Percentiles rank a stretch among this genome's conserved stretches.
phyloP scores from a whole-genome alignment of 1,139 yeast species.

The Magnusiomyces magnusii region DNA sequence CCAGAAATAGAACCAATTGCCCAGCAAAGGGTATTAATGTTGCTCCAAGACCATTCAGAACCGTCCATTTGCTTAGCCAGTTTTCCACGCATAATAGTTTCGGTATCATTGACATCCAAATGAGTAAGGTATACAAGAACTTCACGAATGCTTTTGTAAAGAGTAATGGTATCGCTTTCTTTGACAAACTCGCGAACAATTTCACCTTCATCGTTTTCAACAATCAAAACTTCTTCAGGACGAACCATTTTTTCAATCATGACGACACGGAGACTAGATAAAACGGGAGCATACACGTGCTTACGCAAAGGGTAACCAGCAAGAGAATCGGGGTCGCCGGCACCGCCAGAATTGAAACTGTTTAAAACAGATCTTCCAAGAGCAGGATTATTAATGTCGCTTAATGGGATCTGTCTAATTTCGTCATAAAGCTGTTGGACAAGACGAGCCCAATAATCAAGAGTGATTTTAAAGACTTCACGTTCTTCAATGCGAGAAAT shows the following conservation, averaged over 20 bases:
- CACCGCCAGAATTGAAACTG: constrained; percentile 53
- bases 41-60: constrained; percentile 98
- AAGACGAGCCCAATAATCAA: constrained; percentile 88
- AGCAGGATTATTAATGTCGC: constrained; percentile 67
- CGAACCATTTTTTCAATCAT: constrained; percentile 96
- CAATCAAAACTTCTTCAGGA: constrained; percentile 95
- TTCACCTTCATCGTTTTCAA: constrained; percentile 98
- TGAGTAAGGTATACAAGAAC: constrained; percentile 92
- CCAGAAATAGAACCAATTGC: constrained; percentile 99
- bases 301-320: constrained; percentile 76
- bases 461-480: constrained; percentile 88
- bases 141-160: constrained; percentile 93
- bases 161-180: constrained; percentile 93
- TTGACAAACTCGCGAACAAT: constrained; percentile 96
- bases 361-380: constrained; percentile 34
- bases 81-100: constrained; percentile 86
- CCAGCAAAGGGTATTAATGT: constrained; percentile 96
- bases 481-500: constrained; percentile 90
- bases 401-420: constrained; percentile 69
- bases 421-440: constrained; percentile 78
- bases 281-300: constrained; percentile 66
- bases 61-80: constrained; percentile 91
- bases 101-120: constrained; percentile 90
- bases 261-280: constrained; percentile 78
- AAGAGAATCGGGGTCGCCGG: constrained; percentile 74